A percentile compares a stretch with the other conserved stretches of the same genome.
These are phyloP conservation scores for Colletotrichum siamense DNA, from an alignment of 2,329 filamentous ascomycete species.

Conservation along the genomic window DNA sequence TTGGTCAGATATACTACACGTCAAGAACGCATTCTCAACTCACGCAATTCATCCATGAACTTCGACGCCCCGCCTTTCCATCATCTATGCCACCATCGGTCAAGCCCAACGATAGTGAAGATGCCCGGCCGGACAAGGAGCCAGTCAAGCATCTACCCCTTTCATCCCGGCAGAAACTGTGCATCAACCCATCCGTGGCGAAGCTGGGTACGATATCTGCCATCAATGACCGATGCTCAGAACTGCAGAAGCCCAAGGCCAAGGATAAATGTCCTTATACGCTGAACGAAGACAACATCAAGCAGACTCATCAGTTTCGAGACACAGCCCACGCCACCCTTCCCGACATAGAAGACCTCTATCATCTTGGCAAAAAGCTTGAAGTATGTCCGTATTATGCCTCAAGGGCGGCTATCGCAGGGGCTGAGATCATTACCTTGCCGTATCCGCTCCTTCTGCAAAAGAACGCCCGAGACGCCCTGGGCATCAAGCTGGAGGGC, in stretches of 20 bases:
- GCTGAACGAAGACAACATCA: constrained; percentile 77
- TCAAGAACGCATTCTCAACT: constrained; percentile 93
- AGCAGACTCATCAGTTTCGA: constrained; percentile 78
- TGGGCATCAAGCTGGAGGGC: constrained; percentile 83
- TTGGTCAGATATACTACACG: constrained; percentile 78
- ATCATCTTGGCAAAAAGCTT: constrained; percentile 76
- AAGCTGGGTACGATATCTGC: constrained; percentile 74
- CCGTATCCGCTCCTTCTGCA: constrained; percentile 93
- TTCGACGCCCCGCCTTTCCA: constrained; percentile 79
- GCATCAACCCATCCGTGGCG: constrained; percentile 85
- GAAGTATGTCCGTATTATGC: constrained; percentile 95
- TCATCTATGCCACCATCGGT: constrained; percentile 63
- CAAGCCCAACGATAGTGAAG: constrained; percentile 26
- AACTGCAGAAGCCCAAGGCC: constrained; percentile 79
- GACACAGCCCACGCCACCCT: constrained; percentile 85
- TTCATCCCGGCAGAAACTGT: constrained; percentile 85
- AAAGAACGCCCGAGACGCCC: constrained; percentile 82
- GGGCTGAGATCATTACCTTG: constrained; percentile 88
- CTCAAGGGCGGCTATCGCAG: constrained; percentile 81
- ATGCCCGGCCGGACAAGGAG: constrained; percentile 27
- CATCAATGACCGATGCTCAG: constrained; percentile 92
- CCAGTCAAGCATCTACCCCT: constrained; percentile 80
- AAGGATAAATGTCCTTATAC: constrained; percentile 77
- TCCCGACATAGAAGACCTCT: constrained; percentile 92
- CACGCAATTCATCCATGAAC: constrained; percentile 84